Base-by-base conservation (phyloP, 2,329 filamentous ascomycete species). In the Thielaviopsis punctulata region DNA sequence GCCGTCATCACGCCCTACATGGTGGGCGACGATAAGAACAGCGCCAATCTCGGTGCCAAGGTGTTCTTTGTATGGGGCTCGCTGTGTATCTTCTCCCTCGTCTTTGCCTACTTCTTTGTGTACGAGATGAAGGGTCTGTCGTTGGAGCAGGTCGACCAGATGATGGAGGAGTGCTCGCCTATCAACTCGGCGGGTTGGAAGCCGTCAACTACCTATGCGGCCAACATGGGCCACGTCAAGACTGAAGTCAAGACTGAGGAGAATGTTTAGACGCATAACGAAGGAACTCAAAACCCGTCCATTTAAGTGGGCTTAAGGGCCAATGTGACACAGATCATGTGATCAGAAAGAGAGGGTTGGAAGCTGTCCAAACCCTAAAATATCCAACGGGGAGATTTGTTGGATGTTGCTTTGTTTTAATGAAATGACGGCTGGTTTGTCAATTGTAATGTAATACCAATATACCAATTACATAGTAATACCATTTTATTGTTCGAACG, bases 151-250 rank as follows among this genome's bases (percentile, higher is more conserved):
- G 81, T 87, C 62, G 83, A 87, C 71, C 80, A 79, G 73, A 90
- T 93, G 86, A 79, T 92, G 74, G 85, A 89, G 71, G 85, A 93
- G 77, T 80, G 77, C 39, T 86, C 77, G 19, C 84, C 86, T 36
- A 79, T 84, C 58, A 86, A 76, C 18, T 89, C 84, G 2, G 70
- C 77, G 68, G 81, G 79, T 69, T 92, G 86, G 85, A 77, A 73
- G 66, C 84, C 84, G 44, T 75, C 75, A 61, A 70, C 70, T 60
- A 88, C 84, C 59, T 89, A 84, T 59, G 80, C 82, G 50, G 63
- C 65, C 48, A 67, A 76, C 12, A 49, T 49, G 24, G 48, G 48
- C 54, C 30, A 45, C 15, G 51, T 25, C 44, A 24, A 23, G 22
- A 21, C 43, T 13, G 13, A 30, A n/a, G 8, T n/a, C 24, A 48